Percentiles rank a stretch among this genome's conserved stretches.
These are phyloP conservation scores for Aspergillus neotritici DNA, from an alignment of 2,329 filamentous ascomycete genomes.

Conservation along the genomic window DNA sequence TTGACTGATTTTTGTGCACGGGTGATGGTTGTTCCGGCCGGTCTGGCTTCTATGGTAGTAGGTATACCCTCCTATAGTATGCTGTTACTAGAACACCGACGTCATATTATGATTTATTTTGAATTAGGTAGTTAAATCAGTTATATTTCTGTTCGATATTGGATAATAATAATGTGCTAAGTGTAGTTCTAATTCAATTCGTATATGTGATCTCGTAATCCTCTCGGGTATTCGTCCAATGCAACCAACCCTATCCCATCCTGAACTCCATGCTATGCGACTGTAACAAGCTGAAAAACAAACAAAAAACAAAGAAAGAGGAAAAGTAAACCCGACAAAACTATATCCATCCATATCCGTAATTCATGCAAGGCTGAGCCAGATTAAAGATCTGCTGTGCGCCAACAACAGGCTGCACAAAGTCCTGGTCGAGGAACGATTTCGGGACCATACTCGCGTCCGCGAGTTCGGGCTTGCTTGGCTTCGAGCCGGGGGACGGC, in stretches of 20 bases:
- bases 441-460: conserved; percentile 24
- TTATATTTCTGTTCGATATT: no score
- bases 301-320: conserved; percentile 8
- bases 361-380: conserved; percentile 28
- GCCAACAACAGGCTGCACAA: conserved; percentile 19
- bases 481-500: conserved; percentile 4
- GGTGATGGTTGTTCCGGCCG: conserved; percentile 15
- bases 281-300: conserved; percentile 9
- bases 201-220: no score
- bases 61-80: no score
- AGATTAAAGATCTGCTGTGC: conserved; percentile 24
- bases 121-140: no score
- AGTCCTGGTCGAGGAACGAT: conserved; percentile 29
- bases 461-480: conserved; percentile 13
- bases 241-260: conserved; percentile 16
- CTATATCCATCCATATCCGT: conserved; percentile 33
- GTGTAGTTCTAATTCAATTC: no score
- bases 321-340: conserved; percentile 4
- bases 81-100: no score
- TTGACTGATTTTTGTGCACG: conserved; percentile 16
- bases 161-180: no score
- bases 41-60: not conserved
- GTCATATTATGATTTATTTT: no score
- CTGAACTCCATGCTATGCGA: conserved; percentile 33
- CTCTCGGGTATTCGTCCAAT: conserved; percentile 23